These are phyloP conservation scores for Ophiostoma pallidulum DNA, from an alignment of 2,329 filamentous ascomycete species.

Conservation along the genomic window DNA sequence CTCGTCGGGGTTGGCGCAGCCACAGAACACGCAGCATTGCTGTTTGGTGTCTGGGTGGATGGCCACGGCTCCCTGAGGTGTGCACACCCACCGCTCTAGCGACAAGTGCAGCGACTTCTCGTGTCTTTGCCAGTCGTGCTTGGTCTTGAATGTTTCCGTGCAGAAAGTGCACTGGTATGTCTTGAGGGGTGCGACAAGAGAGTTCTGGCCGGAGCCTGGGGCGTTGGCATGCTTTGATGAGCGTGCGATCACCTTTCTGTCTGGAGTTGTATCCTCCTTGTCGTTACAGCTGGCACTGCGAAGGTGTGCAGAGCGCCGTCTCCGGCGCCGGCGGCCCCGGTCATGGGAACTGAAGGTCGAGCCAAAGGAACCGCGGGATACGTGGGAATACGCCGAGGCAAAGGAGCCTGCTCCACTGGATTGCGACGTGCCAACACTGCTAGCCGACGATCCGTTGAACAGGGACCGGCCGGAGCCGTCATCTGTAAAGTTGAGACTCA, in stretches of 20 bases:
- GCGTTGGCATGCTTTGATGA: constrained; percentile 25
- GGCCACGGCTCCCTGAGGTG: constrained; percentile 45
- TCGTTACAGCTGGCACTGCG: constrained; percentile 1
- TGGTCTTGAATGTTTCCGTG: constrained; percentile 57
- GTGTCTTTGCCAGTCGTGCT: constrained; percentile 62
- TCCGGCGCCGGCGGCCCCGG: constrained; percentile 40
- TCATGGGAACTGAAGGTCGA: constrained; percentile 41
- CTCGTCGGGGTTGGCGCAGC: constrained; percentile 43
- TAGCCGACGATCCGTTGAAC: constrained; percentile 50
- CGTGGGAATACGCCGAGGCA: constrained; percentile 49
- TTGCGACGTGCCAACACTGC: constrained; percentile 51
- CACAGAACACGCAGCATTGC: constrained; percentile 50
- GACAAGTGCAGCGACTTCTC: constrained; percentile 59
- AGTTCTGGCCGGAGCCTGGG: constrained; percentile 13
- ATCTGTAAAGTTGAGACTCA: constrained; percentile 48
- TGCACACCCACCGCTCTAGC: constrained; percentile 57
- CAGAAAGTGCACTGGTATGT: constrained; percentile 61
- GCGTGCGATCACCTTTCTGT: background rate
- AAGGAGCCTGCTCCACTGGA: constrained; percentile 47
- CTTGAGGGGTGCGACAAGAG: constrained; percentile 36
- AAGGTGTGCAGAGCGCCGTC: constrained; percentile 33
- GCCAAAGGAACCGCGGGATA: constrained; percentile 46
- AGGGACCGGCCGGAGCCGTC: constrained; percentile 50
- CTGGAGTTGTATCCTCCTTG: background rate
- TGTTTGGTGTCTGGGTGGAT: constrained; percentile 51